Conservation (phyloP, 2,329 filamentous ascomycete species). For the Penicillium sp. region DNA sequence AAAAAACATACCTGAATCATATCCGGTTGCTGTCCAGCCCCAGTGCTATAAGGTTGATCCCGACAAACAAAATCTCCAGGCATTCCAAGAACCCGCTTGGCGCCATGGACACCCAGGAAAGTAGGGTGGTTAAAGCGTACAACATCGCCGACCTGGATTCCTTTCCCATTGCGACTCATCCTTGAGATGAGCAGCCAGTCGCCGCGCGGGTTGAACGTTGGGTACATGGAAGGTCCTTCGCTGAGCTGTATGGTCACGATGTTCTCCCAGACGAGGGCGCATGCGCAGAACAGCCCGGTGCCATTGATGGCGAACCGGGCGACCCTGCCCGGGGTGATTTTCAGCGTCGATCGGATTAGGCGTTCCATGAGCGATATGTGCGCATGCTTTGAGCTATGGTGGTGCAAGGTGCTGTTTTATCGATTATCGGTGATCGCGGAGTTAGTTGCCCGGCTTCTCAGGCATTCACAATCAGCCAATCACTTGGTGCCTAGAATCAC, state of each 20-base stretch:
- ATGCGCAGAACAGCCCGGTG: conserved; percentile 36
- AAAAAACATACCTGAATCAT: conserved; percentile 52
- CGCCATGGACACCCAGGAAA: conserved; percentile 58
- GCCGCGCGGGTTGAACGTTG: conserved; percentile 69
- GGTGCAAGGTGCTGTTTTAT: conserved; percentile 5
- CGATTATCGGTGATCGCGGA: conserved; percentile 4
- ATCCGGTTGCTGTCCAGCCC: conserved; percentile 32
- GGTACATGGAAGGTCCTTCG: conserved; percentile 82
- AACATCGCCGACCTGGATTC: conserved; percentile 75
- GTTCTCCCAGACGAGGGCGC: conserved; percentile 53
- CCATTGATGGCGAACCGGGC: conserved; percentile 32
- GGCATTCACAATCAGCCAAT: background rate
- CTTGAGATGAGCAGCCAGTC: conserved; percentile 71
- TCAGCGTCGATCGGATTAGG: conserved; percentile 30
- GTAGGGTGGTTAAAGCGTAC: conserved; percentile 76
- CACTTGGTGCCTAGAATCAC: background rate
- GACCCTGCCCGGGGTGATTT: conserved; percentile 22
- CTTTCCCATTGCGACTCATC: conserved; percentile 67
- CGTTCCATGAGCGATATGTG: conserved; percentile 25
- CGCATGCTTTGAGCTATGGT: conserved; percentile 8
- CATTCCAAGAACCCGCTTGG: conserved; percentile 79
- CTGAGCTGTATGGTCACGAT: conserved; percentile 61
- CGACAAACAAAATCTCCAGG: conserved; percentile 59
- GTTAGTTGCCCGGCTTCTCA: background rate
- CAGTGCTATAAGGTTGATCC: conserved; percentile 38